Percentiles rank a stretch among this genome's conserved stretches.
Evolutionary conservation across 2,329 filamentous ascomycete genomes (phyloP).

Genomic region (Dryadomyces quercus-mongolicae): DNA sequence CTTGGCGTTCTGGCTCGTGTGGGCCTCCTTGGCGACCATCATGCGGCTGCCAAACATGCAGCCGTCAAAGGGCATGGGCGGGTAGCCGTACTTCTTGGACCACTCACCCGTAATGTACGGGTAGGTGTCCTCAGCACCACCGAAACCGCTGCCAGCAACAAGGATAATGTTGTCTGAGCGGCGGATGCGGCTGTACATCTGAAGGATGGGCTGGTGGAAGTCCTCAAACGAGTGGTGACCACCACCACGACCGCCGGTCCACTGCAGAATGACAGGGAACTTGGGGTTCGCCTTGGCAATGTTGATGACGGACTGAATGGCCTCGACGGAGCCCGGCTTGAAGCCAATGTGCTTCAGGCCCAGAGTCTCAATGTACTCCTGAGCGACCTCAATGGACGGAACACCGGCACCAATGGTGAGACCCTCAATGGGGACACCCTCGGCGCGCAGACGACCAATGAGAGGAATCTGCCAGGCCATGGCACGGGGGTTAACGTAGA

Average conservation of each 20-base stretch:
- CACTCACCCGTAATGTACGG: constrained; percentile 83
- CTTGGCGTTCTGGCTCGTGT: constrained; percentile 79
- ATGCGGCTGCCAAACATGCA: constrained; percentile 83
- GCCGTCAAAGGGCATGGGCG: constrained; percentile 89
- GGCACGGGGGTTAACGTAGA: constrained; percentile 79
- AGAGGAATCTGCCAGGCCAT: constrained; percentile 91
- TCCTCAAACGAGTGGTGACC: constrained; percentile 93
- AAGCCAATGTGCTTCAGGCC: constrained; percentile 89
- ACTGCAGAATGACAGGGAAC: constrained; percentile 88
- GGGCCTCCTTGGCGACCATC: constrained; percentile 89
- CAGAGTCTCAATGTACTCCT: constrained; percentile 87
- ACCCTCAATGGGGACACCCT: constrained; percentile 84
- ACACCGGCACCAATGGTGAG: constrained; percentile 89
- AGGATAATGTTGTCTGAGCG: constrained; percentile 78
- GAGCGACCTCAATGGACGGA: constrained; percentile 82
- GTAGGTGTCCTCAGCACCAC: constrained; percentile 80
- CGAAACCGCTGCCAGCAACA: constrained; percentile 84
- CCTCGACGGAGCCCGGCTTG: constrained; percentile 83
- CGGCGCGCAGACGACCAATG: constrained; percentile 64
- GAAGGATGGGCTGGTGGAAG: constrained; percentile 82
- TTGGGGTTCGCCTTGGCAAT: constrained; percentile 88
- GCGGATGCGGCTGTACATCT: constrained; percentile 83
- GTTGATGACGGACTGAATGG: constrained; percentile 81
- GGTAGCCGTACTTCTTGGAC: constrained; percentile 78
- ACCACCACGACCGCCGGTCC: constrained; percentile 88